Evolutionary conservation across 768 basidiomycete genomes (phyloP).

Genomic region (Zangia roseola): DNA sequence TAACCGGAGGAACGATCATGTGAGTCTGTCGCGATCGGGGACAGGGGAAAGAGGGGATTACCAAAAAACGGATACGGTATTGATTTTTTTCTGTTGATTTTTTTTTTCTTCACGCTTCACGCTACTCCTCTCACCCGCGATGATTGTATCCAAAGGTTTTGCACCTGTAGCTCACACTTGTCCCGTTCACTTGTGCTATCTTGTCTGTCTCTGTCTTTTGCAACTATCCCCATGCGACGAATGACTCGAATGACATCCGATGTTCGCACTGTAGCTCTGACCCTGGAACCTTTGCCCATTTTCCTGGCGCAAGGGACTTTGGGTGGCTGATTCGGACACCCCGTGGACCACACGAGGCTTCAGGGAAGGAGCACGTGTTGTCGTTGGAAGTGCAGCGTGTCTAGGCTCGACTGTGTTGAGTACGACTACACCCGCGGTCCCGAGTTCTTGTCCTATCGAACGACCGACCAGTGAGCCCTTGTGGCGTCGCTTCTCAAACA

Average conservation of each 20-base stretch:
- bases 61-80: constrained; percentile 13
- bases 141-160: constrained; percentile 22
- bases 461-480: too few relatives aligned
- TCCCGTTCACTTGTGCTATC: constrained; percentile 4
- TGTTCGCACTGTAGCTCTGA: constrained; percentile 14
- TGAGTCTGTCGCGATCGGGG: constrained; percentile 17
- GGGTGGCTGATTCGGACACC: constrained; percentile 5
- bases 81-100: constrained; percentile 6
- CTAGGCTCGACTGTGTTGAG: too few relatives aligned
- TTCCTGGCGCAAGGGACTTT: not conserved
- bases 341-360: constrained; percentile 2
- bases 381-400: too few relatives aligned
- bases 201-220: constrained; percentile 10
- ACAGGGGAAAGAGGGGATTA: constrained; percentile 10
- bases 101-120: constrained; percentile 1
- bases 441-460: too few relatives aligned
- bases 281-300: not conserved
- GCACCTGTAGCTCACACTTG: constrained; percentile 5
- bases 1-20: constrained; percentile 19
- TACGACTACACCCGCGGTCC: too few relatives aligned
- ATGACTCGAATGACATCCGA: constrained; percentile 11
- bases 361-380: not conserved
- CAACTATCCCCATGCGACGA: constrained; percentile 8
- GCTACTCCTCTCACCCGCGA: constrained; percentile 6
- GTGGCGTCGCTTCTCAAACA: too few relatives aligned